phyloP scores from a whole-genome alignment of 495 filamentous ascomycete species.

The Penicillium ucsense region DNA sequence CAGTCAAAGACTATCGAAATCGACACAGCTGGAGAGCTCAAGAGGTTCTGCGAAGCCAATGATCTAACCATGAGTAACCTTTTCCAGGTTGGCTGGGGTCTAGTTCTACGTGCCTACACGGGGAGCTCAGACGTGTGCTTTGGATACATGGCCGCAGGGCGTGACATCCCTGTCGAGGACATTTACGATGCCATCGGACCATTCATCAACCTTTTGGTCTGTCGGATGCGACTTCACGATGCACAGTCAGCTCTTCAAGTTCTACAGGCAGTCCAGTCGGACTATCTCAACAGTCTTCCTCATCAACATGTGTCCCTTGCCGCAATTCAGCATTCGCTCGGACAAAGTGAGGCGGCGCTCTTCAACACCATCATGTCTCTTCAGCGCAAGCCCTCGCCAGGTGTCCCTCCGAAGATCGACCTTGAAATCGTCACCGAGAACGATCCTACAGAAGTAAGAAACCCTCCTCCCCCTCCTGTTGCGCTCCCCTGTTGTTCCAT shows the following conservation, averaged over 20 bases:
- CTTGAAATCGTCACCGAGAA: background rate
- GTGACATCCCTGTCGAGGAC: slow-evolving; percentile 14
- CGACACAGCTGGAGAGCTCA: slow-evolving; percentile 1
- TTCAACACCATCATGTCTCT: slow-evolving; percentile 33
- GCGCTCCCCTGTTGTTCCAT: background rate
- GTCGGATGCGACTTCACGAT: slow-evolving; percentile 15
- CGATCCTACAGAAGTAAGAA: slow-evolving; percentile 34
- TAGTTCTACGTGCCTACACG: slow-evolving; percentile 32
- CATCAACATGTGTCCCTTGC: slow-evolving; percentile 25
- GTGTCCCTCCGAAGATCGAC: slow-evolving; percentile 16
- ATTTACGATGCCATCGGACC: slow-evolving; percentile 23
- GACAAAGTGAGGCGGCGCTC: slow-evolving; percentile 17
- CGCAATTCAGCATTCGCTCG: slow-evolving; percentile 26
- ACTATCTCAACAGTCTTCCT: slow-evolving; percentile 22
- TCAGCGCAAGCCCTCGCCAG: background rate
- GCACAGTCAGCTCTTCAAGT: slow-evolving; percentile 10
- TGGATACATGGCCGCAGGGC: slow-evolving; percentile 24
- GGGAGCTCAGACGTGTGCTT: slow-evolving; percentile 33
- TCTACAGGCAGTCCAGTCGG: slow-evolving; percentile 20
- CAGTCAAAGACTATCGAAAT: slow-evolving; percentile 4
- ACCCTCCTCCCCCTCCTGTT: slow-evolving; percentile 3
- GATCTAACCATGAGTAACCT: slow-evolving; percentile 2
- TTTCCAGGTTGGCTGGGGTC: slow-evolving; percentile 32
- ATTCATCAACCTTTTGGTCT: slow-evolving; percentile 29
- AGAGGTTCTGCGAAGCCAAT: background rate